Base-by-base conservation (phyloP, 306 rosid species). In the Rosa multiflora region DNA sequence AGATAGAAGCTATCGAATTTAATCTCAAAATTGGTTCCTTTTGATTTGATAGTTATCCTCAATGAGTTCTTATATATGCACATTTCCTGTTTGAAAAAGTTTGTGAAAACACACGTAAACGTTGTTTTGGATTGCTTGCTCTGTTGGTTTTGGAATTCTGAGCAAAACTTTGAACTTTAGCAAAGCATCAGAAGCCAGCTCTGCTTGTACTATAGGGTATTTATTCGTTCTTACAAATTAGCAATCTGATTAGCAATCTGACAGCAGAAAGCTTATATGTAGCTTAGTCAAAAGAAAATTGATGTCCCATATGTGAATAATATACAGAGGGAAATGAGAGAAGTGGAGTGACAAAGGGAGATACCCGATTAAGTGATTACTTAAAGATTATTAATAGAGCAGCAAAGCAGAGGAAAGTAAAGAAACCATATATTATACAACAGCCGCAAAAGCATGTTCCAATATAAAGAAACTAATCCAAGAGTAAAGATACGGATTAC, bases 111-210 rank as follows among this genome's bases (percentile, higher is more conserved):
- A 13, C 15, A 35, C 5, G 9, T 18, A 15, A 23, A 5, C 26
- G 0, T 70, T 73, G 9, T 77, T 51, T 32, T 35, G 68, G 83
- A 83, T 92, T 86, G 88, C 97, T 90, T 94, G 81, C 63, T 75
- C 32, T 75, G 85, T 71, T 89, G 89, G 97, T 81, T 92, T 90
- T 84, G 88, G 97, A 86, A 94, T 86, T 87, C 83, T 35, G 39
- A 17, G 56, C 14, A 58, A 81, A 83, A 82, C 94, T 90, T 90
- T 37, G 83, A 64, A 58, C 61, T 84, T 87, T 72, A 69, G 88
- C 76, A 86, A 91, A 85, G 91, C 69, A 85, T 82, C 72, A 42
- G 0, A 18, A 80, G 42, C 81, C 81, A 75, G 79, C 72, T 80
- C 32, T 55, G 17, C 52, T 59, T 29, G 61, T 37, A 46, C 72